Conservation (phyloP, 495 filamentous ascomycete genomes). For the Oleoguttula mirabilis region DNA sequence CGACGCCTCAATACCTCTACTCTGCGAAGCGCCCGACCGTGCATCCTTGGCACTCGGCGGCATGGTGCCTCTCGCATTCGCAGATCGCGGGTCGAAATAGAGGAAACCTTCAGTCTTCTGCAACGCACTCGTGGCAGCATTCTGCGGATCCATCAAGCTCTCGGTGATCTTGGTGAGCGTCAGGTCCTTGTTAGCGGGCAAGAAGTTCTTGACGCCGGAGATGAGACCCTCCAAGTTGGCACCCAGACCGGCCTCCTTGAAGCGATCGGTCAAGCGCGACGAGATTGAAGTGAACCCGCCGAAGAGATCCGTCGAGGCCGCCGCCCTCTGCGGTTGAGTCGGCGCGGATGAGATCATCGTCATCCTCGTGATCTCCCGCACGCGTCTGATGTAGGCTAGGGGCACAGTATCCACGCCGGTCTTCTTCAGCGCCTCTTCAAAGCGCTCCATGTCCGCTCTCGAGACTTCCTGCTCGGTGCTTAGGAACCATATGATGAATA, state of each 20-base stretch:
- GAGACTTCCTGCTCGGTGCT: constrained; percentile 85
- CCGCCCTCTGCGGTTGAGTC: constrained; percentile 50
- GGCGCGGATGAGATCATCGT: constrained; percentile 92
- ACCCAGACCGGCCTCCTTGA: constrained; percentile 79
- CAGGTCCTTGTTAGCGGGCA: constrained; percentile 87
- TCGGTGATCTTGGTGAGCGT: constrained; percentile 97
- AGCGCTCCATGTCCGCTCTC: constrained; percentile 68
- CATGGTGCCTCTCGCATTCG: constrained; percentile 89
- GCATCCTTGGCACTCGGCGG: constrained; percentile 44
- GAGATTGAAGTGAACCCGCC: constrained; percentile 81
- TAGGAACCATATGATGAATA: constrained; percentile 96
- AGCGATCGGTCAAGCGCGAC: constrained; percentile 78
- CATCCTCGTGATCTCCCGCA: constrained; percentile 93
- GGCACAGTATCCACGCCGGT: constrained; percentile 62
- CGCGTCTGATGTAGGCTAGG: constrained; percentile 78
- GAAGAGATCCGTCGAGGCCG: constrained; percentile 63
- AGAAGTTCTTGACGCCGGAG: constrained; percentile 97
- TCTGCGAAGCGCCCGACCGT: constrained; percentile 34
- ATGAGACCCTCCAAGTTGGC: constrained; percentile 92
- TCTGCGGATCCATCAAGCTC: constrained; percentile 91
- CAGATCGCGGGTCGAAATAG: constrained; percentile 93
- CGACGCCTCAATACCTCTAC: constrained; percentile 62
- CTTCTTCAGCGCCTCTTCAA: constrained; percentile 71
- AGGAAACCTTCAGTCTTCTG: constrained; percentile 95
- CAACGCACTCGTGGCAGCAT: constrained; percentile 80